Percentiles rank a stretch among this genome's conserved stretches.
phyloP scores from a whole-genome alignment of 257 asterid genomes.

The Solanum infundibuliforme region DNA sequence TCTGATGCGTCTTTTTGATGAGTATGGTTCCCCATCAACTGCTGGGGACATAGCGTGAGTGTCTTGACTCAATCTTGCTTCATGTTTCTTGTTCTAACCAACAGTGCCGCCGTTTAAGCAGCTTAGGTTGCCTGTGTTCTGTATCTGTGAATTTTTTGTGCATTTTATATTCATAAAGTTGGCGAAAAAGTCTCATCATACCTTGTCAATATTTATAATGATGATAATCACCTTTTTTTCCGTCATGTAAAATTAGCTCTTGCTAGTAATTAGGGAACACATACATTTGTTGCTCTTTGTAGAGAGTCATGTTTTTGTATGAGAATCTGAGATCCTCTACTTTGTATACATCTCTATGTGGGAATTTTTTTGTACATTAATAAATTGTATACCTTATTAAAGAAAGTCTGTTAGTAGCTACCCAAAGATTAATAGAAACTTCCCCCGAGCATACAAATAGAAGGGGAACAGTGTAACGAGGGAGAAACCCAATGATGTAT shows the following conservation, averaged over 20 bases:
- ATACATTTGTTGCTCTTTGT: neutral
- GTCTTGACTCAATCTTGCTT: neutral
- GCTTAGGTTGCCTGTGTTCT: neutral
- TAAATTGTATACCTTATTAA: neutral
- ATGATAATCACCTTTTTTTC: neutral
- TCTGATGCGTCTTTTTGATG: conserved; percentile 97
- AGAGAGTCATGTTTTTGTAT: neutral
- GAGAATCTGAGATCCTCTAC: neutral
- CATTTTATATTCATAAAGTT: neutral
- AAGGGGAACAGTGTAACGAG: neutral
- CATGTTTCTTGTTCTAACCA: neutral
- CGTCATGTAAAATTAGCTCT: neutral
- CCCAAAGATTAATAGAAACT: neutral
- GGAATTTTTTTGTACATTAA: neutral
- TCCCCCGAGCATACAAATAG: neutral
- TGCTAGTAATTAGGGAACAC: neutral
- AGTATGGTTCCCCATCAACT: conserved; percentile 97
- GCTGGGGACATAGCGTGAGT: conserved; percentile 99
- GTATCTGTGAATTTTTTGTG: neutral
- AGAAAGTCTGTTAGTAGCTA: neutral
- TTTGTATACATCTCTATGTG: neutral
- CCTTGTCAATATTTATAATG: neutral
- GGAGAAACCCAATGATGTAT: neutral
- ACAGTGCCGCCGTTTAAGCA: neutral
- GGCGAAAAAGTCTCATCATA: neutral